Conservation (phyloP, 441 rosid species). For the Daphne laureola region DNA sequence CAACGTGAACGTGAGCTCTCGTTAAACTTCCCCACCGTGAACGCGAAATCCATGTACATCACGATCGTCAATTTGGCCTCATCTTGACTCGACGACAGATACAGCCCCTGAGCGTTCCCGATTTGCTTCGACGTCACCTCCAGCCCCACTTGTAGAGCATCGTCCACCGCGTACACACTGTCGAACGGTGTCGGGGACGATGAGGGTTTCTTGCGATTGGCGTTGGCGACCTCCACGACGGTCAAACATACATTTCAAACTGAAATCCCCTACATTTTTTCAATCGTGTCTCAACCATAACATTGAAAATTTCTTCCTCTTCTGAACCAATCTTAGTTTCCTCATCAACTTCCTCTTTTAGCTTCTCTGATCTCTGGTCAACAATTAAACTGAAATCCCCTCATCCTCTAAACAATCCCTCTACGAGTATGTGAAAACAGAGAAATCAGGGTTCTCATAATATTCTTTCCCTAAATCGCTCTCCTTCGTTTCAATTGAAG, state of each 20-base stretch:
- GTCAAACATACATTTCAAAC: too few species aligned
- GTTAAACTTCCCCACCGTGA: slow-evolving; percentile 28
- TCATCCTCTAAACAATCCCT: not conserved
- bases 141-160: slow-evolving; percentile 33
- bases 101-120: slow-evolving; percentile 43
- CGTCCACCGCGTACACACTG: slow-evolving; percentile 27
- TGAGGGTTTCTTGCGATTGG: slow-evolving; percentile 8
- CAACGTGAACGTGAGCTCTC: too few species aligned
- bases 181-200: slow-evolving; percentile 27
- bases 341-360: slow-evolving; percentile 9
- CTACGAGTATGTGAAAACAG: not conserved
- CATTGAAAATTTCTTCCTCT: slow-evolving; percentile 7
- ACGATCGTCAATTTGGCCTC: slow-evolving; percentile 18
- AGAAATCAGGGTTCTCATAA: slow-evolving; percentile 11
- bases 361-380: slow-evolving; percentile 4
- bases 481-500: not conserved
- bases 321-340: slow-evolving; percentile 4
- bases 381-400: not conserved
- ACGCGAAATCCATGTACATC: slow-evolving; percentile 30
- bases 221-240: slow-evolving; percentile 29
- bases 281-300: not conserved
- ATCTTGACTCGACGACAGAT: slow-evolving; percentile 22
- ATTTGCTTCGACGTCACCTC: slow-evolving; percentile 24
- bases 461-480: not conserved
- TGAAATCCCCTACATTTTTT: too few species aligned